Evolutionary conservation across 1,284 basidiomycete species (phyloP).

Genomic region (Meira nashicola): DNA sequence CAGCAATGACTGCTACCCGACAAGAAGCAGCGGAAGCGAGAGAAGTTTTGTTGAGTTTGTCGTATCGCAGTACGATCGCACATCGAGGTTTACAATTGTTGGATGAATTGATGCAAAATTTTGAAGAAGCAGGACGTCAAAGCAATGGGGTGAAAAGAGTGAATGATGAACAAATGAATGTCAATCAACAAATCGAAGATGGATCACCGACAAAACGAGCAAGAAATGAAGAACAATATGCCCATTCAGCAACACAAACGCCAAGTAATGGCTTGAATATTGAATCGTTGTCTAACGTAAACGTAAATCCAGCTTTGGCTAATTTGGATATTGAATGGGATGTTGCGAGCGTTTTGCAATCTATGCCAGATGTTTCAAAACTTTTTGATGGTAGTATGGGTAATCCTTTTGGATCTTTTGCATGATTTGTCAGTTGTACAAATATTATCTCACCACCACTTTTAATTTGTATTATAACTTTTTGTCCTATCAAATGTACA

Average conservation of each 20-base stretch:
- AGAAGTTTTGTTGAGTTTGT: conserved; percentile 21
- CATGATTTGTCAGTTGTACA: not conserved
- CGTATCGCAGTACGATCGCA: conserved; percentile 29
- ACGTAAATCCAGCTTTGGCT: not conserved
- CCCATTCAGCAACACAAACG: conserved; percentile 4
- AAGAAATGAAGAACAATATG: conserved; percentile 6
- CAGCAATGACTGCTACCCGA: conserved; percentile 5
- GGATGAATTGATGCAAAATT: conserved; percentile 22
- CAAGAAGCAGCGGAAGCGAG: conserved; percentile 26
- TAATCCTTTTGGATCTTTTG: conserved; percentile 12
- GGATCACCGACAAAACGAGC: conserved; percentile 17
- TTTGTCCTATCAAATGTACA: too few species aligned
- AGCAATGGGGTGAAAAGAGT: not conserved
- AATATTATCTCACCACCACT: too few species aligned
- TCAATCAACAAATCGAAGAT: conserved; percentile 1
- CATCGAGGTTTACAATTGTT: conserved; percentile 27
- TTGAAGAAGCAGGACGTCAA: conserved; percentile 12
- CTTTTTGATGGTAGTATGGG: conserved; percentile 34
- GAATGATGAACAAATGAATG: not conserved
- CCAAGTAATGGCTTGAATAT: conserved; percentile 2
- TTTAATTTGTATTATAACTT: too few species aligned
- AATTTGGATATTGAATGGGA: conserved; percentile 19
- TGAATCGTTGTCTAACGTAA: conserved; percentile 8
- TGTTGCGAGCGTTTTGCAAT: conserved; percentile 27
- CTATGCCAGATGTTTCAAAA: conserved; percentile 36